Evolutionary conservation across 2,329 filamentous ascomycete species (phyloP).

Genomic region (Neobulgaria alba): DNA sequence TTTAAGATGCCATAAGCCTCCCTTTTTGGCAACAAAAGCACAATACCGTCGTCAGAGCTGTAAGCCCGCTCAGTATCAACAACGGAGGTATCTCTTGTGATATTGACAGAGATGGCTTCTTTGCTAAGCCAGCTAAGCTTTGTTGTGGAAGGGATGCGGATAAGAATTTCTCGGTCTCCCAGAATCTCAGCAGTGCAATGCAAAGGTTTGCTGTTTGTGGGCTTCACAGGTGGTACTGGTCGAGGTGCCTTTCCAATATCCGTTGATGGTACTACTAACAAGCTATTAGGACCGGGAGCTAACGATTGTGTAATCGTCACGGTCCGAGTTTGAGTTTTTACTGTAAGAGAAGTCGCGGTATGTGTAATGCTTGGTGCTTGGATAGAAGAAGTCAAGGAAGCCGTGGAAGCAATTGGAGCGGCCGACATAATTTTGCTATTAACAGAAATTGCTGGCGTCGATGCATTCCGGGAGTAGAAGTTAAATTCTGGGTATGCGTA

Average conservation of each 20-base stretch:
- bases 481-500: constrained; percentile 17
- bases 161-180: constrained; percentile 42
- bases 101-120: constrained; percentile 47
- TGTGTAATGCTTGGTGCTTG: constrained; percentile 15
- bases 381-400: constrained; percentile 2
- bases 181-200: constrained; percentile 39
- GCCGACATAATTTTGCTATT: constrained; percentile 27
- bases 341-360: constrained; percentile 18
- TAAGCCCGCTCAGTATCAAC: constrained; percentile 39
- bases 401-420: constrained; percentile 13
- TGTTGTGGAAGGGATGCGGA: constrained; percentile 42
- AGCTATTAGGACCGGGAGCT: constrained; percentile 29
- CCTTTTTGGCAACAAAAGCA: constrained; percentile 39
- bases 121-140: constrained; percentile 48
- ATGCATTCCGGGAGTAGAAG: constrained; percentile 15
- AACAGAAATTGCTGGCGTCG: constrained; percentile 24
- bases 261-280: constrained; percentile 35
- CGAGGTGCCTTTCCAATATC: constrained; percentile 23
- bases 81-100: constrained; percentile 39
- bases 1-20: constrained; percentile 51
- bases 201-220: constrained; percentile 19
- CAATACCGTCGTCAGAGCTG: constrained; percentile 26
- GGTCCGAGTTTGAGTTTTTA: constrained; percentile 25
- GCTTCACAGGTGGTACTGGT: constrained; percentile 8
- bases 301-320: constrained; percentile 29